These are phyloP conservation scores for Saccharum spontaneum DNA, from an alignment of 176 grass and related monocot genomes.

Conservation along the genomic window DNA sequence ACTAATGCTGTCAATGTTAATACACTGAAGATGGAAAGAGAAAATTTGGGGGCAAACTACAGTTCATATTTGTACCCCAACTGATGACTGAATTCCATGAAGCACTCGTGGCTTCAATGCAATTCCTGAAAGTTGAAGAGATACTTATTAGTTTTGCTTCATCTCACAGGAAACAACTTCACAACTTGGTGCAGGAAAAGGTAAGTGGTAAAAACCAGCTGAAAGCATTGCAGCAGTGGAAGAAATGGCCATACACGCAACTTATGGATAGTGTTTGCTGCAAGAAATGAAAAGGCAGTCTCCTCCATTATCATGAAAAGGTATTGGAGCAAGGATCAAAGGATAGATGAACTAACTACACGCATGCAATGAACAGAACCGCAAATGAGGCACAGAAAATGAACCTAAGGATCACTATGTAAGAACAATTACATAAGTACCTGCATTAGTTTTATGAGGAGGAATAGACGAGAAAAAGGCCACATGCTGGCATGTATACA, in stretches of 20 bases:
- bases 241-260: constrained; percentile 32
- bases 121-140: constrained; percentile 55
- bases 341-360: constrained; percentile 9
- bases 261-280: background rate
- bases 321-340: background rate
- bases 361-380: background rate
- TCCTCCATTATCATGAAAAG: background rate
- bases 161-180: constrained; percentile 30
- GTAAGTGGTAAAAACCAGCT: constrained; percentile 6
- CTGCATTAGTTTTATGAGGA: background rate
- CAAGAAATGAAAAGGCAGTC: constrained; percentile 7
- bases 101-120: constrained; percentile 72
- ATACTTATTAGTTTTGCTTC: constrained; percentile 23
- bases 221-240: constrained; percentile 9
- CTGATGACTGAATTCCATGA: constrained; percentile 66
- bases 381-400: background rate
- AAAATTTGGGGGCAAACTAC: constrained; percentile 2
- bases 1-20: constrained; percentile 22
- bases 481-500: background rate
- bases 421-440: background rate
- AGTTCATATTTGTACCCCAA: constrained; percentile 47
- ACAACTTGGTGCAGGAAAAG: constrained; percentile 14
- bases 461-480: background rate
- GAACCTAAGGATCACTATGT: background rate
- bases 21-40: constrained; percentile 17